Base-by-base conservation (phyloP, 2,329 filamentous ascomycete species). In the Celoporthe dispersa region DNA sequence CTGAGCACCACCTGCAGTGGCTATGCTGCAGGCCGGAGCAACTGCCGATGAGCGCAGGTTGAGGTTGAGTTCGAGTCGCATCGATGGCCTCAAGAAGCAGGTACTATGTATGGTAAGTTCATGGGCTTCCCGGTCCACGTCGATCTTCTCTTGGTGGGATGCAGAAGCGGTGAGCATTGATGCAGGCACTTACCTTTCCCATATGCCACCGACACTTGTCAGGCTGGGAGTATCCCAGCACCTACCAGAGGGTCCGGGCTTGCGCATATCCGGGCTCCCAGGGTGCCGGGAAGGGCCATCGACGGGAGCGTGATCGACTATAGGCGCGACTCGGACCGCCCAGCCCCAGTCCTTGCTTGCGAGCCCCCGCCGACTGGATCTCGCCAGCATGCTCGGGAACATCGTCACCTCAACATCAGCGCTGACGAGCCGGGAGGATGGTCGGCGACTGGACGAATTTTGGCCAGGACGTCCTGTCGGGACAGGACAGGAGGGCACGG, bases 181-280 rank as follows among this genome's bases (percentile, higher is more conserved):
- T 72, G 68, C 70, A 71, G 70, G 70, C 70, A 71, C 70, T 68
- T 41, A 63, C 68, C 57, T 68, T 67, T 70, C 68, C 69, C n/a
- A 53, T 33, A 59, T 53, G 39, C 68, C 65, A 68, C 70, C 55
- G 65, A 66, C 64, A 57, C 61, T 66, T 57, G 44, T 5, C 22
- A 33, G 44, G 55, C 70, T 67, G 57, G 70, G 70, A 63, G 31
- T 60, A 71, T 71, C 70, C 70, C 68, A 71, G 70, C 41, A 64
- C 14, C 8, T 22, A n/a, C 2, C 33, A 51, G 19, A 28, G 53
- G 51, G 62, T n/a, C 51, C 33, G 44, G 48, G 62, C 64, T 67
- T 71, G 70, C 59, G 64, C 25, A 11, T 57, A 62, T 55, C 64
- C 67, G 64, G 59, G 55, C 57, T 37, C 64, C n/a, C 33, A 59